Base-by-base conservation (phyloP, 495 filamentous ascomycete genomes). In the Hypoxylon subgilvum region DNA sequence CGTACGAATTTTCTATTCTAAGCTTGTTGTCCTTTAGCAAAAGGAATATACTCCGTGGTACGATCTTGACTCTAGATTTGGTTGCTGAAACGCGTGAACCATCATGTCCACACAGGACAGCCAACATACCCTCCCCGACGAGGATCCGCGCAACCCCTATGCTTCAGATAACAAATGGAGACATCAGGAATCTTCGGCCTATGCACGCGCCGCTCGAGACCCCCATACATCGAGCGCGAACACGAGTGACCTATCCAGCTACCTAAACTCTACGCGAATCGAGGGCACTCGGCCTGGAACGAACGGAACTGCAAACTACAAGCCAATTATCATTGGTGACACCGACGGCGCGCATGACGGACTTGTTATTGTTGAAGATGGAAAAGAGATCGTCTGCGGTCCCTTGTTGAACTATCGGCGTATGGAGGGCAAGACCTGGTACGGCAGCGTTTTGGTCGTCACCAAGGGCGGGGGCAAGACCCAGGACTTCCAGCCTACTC, bases 321-420 rank as follows among this genome's bases (percentile, higher is more conserved):
- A 69, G 51, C 77, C 77, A 32, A 73, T 81, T 53, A 62, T 78
- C 21, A 59, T 73, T 19, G 74, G 67, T 41, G 69, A 66, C 16
- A 58, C 57, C 6, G 71, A 77, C 19, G 71, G 73, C 18, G 50
- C 48, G 30, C 64, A 38, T 2, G 34, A 49, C 16, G 68, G 41
- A 36, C 34, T 31, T 22, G 25, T 41, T 22, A 21, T 41, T 19
- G 31, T 32, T 13, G 38, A 52, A 18, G 74, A 81, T 44, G 78
- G 73, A 41, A 72, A 84, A 46, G 82, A 92, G 52, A 78, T 96
- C 14, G 76, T 88, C 27, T 89, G 86, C 62, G 92, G 92, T 10
- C 92, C 92, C 6, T 72, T 96, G 50, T 72, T 96, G 63, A 96
- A 96, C 72, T 90, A 93, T 70, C 83, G 86, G 58, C 85, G 86